Base-by-base conservation (phyloP, 192 early-diverging fungal species). In the Rhizoclosmatium globosum region DNA sequence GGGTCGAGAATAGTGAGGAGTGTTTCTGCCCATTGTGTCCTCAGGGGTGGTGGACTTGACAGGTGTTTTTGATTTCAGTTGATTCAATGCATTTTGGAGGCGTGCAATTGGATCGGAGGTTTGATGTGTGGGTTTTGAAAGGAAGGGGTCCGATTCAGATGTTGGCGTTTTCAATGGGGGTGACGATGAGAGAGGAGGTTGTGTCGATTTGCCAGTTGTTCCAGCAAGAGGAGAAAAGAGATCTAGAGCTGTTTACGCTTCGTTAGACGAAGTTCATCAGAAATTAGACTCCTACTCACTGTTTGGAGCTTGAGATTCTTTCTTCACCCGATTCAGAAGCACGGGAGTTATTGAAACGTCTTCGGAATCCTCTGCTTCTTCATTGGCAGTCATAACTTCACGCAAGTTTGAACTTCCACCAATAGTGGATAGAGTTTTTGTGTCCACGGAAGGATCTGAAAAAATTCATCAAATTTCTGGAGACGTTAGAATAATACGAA, bases 21-120 rank as follows among this genome's bases (percentile, higher is more conserved):
- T 15, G 31, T 41, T 45, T 68, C 67, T 6, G 11, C 23, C 23
- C 6, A 11, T 23, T 64, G 21, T 23, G 62, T 39, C 41, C 21
- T 68, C 67, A 13, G 45, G 46, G 11, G 46, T 68, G 67, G 38
- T 47, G 7, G 50, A 64, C 21, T 64, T 64, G 62, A 41, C 21
- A 15, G 73, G 73, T 62, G 59, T 74, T 74, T 74, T 60, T n/a
- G 73, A 42, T 74, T 74, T 74, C 56, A 74, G 60, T 31, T 74
- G 59, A 19, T 74, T 38, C 41, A 74, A 42, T 15, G 73, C 73
- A 43, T 64, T 74, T 74, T 74, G 73, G 19, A 74, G 60, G 11
- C 73, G 57, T 2, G 73, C 31, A 64, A 74, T 47, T 21, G 57
- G 73, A 74, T 64, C 47, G 17, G 11, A 13, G 9, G 73, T 68